Percentiles rank a stretch among this genome's conserved stretches.
phyloP scores from a whole-genome alignment of 345 rosid species.

The Melaleuca alternifolia region DNA sequence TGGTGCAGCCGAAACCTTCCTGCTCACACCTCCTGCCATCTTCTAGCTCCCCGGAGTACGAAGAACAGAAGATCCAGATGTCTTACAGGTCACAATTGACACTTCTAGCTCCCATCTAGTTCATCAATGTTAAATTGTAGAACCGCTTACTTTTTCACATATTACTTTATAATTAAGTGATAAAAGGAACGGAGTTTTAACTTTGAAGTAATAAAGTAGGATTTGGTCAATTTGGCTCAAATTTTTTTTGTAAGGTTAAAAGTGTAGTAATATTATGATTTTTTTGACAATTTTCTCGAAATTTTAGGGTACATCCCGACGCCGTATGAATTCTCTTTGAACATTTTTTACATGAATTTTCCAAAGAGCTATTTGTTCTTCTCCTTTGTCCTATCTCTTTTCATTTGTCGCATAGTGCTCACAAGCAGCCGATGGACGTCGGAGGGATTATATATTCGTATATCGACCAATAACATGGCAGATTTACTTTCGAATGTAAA shows the following conservation, averaged over 20 bases:
- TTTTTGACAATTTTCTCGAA: too few relatives aligned
- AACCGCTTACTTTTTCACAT: not conserved
- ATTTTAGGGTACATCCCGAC: not conserved
- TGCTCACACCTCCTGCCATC: too few relatives aligned
- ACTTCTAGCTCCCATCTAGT: not conserved
- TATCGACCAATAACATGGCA: not conserved
- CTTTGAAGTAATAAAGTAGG: not conserved
- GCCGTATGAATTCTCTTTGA: not conserved
- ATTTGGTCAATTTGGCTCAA: not conserved
- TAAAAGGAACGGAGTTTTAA: not conserved
- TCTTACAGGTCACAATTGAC: not conserved
- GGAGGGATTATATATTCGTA: not conserved
- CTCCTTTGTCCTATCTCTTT: not conserved
- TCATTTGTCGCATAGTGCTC: not conserved
- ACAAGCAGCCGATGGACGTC: not conserved
- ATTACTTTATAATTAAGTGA: not conserved
- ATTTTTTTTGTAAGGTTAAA: too few relatives aligned
- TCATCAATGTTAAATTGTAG: not conserved
- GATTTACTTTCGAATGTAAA: too few relatives aligned
- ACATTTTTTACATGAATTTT: not conserved
- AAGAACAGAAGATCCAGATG: too few relatives aligned
- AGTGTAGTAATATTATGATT: too few relatives aligned
- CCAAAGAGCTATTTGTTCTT: not conserved
- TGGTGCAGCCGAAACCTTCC: too few relatives aligned
- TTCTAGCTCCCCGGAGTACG: too few relatives aligned